Evolutionary conservation across 768 basidiomycete species (phyloP), one percentile per base, ranked within the genome.

Genomic region (Termitomyces sp.): DNA sequence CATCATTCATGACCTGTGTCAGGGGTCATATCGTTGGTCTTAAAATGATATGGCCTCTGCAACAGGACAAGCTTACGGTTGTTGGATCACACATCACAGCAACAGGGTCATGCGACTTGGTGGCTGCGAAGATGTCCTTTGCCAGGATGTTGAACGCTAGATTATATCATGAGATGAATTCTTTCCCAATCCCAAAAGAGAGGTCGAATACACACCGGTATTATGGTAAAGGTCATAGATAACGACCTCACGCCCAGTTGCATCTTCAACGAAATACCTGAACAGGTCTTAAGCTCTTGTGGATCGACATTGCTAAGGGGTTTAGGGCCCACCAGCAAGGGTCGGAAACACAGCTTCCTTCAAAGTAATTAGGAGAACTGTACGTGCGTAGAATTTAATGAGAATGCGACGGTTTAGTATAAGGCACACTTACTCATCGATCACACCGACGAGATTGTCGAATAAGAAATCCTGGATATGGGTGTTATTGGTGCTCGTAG

Each of bases 141-240:
- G 79, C 77, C 27, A 80, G 64, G 52, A 87, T 68, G 61, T 82
- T 81, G 8, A 68, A 69, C 0, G 81, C 82, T 82, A 35, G n/a
- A 38, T 27, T 37, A 27, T 25, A 47, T 40, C 10, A 29, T 42
- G 53, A 45, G 31, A 37, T 5, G 5, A 16, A 12, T 29, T n/a
- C 21, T 35, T 27, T 21, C 23, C 17, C 32, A 34, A 40, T 11
- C n/a, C 14, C 21, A 31, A 54, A 19, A 23, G 32, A 6, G 0
- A 2, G 12, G 7, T 43, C 25, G 17, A n/a, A 27, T 32, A 47
- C 76, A 29, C 51, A 82, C 82, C 77, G 8, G 83, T 85, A n/a
- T 72, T 71, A 2, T 79, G 78, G 58, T 83, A 82, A 23, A 86
- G 66, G 63, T 85, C 84, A 37, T 85, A 75, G 46, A 86, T 84